Conservation (phyloP, 768 basidiomycete species). For the Tylopilus vinaceipallidus region DNA sequence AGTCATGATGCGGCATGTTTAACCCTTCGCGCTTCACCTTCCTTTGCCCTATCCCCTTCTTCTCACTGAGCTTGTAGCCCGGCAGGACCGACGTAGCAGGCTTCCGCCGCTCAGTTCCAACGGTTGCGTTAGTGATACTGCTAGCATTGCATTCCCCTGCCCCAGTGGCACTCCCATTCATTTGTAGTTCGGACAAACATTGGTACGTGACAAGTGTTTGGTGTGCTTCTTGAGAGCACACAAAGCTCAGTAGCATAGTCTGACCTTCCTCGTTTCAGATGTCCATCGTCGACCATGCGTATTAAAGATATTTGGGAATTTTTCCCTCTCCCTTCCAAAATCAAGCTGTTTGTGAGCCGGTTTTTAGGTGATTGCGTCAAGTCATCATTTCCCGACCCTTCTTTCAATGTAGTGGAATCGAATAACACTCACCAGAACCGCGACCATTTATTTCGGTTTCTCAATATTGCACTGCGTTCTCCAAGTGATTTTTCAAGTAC, state of each 20-base stretch:
- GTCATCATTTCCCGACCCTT: background rate
- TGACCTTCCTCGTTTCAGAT: background rate
- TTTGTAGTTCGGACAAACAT: constrained; percentile 3
- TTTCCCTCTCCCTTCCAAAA: constrained; percentile 37
- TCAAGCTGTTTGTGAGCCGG: constrained; percentile 48
- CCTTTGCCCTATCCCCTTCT: constrained; percentile 17
- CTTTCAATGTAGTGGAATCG: constrained; percentile 62
- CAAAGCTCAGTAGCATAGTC: background rate
- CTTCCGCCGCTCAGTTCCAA: constrained; percentile 10
- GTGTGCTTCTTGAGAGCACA: background rate
- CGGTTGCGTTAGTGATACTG: constrained; percentile 9
- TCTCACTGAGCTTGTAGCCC: constrained; percentile 22
- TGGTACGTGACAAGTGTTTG: constrained; percentile 2
- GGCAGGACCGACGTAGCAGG: constrained; percentile 37
- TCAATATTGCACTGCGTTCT: constrained; percentile 63
- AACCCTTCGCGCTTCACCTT: background rate
- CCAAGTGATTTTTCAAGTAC: constrained; percentile 67
- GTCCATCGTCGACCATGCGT: constrained; percentile 34
- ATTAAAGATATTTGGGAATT: constrained; percentile 38
- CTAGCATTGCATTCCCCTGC: constrained; percentile 25
- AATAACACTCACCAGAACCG: constrained; percentile 64
- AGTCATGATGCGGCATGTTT: background rate
- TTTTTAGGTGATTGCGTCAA: background rate
- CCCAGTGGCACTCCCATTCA: constrained; percentile 45
- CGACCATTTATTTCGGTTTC: constrained; percentile 64